Evolutionary conservation across 139 green algal species (phyloP), one percentile per base, ranked within the genome.

Genomic region (Chlorella vulgaris): DNA sequence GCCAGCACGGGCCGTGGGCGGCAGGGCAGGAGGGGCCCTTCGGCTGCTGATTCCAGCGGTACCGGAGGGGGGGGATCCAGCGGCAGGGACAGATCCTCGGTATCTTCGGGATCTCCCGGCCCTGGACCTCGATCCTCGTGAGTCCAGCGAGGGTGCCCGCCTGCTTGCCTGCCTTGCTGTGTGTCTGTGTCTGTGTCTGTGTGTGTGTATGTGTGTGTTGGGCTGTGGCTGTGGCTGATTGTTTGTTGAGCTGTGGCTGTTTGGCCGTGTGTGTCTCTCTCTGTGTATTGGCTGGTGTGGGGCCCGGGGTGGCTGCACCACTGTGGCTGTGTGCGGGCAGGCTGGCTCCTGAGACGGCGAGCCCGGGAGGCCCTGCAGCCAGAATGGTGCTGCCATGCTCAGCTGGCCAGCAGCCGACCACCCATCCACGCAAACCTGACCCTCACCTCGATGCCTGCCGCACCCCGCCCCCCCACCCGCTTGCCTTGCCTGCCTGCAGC

Each of bases 81-180:
- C 36, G 58, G 58, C 50, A 7, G 51, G 4, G 51, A 21, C 35
- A 13, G 35, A 8, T 79, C 73, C 35, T 79, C 73, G 0, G 73
- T 79, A 0, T 79, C 73, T 8, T 79, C 73, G 7, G 73, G 73
- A 6, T 79, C 73, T 6, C 71, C 73, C 0, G 29, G 5, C 7
- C 51, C 71, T 6, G n/a, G 24, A 2, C 4, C 26, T 3, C 51
- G 31, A 47, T 79, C 73, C 53, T 38, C 10, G 73, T 68, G 35
- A 35, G 51, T 58, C 47, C 10, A 58, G 15, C 13, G 15, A 58
- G 15, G n/a, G n/a, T n/a, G n/a, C n/a, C n/a, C 47, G 15, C 15
- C 47, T 58, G 10, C 15, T 15, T 58, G 10, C 15, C 47, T 58
- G 10, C 15, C 47, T 58, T 58, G 10, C 47, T 58, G 10, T 58